Conservation (phyloP, 1,284 basidiomycete genomes). For the Trametes sp. region DNA sequence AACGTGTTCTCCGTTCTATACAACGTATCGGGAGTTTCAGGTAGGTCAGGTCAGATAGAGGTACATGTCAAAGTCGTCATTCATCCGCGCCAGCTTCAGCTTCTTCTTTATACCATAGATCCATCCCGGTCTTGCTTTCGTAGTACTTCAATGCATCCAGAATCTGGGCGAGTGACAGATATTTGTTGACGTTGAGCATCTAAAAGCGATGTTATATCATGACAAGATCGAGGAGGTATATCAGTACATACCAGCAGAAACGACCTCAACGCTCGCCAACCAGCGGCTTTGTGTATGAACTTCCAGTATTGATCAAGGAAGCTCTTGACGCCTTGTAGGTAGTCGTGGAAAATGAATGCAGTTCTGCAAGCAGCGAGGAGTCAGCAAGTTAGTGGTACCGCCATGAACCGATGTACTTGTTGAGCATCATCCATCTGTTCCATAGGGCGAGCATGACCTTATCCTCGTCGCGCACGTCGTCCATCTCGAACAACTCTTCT, state of each 20-base stretch:
- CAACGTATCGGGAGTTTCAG: too few relatives aligned
- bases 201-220: conserved; percentile 2
- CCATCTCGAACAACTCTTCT: conserved; percentile 74
- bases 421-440: conserved; percentile 74
- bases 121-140: conserved; percentile 38
- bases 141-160: conserved; percentile 32
- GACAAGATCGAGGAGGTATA: not conserved
- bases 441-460: conserved; percentile 80
- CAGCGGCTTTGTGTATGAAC: conserved; percentile 72
- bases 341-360: conserved; percentile 59
- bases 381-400: not conserved
- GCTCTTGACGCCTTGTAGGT: conserved; percentile 53
- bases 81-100: not conserved
- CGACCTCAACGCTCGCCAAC: conserved; percentile 66
- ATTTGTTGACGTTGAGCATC: conserved; percentile 35
- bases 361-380: conserved; percentile 44
- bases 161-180: conserved; percentile 31
- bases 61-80: not conserved
- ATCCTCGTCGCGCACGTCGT: conserved; percentile 72
- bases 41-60: too few relatives aligned
- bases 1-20: too few relatives aligned
- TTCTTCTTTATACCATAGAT: conserved; percentile 32
- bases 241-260: conserved; percentile 60
- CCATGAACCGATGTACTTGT: conserved; percentile 53
- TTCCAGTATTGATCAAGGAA: conserved; percentile 69